Evolutionary conservation across 2,329 filamentous ascomycete species (phyloP).

Genomic region (Drechslera avenae): DNA sequence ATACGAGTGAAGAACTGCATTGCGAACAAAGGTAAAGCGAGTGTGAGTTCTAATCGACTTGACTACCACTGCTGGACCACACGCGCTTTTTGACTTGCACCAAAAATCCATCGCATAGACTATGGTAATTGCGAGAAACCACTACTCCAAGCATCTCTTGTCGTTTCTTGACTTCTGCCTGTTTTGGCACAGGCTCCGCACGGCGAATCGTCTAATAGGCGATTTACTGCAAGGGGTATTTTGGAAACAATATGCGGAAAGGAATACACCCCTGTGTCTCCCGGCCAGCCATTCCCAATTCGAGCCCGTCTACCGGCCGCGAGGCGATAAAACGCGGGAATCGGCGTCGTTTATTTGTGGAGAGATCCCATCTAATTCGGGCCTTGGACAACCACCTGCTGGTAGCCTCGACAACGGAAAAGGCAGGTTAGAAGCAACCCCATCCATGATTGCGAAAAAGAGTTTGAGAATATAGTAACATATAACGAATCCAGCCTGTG

Average conservation of each 20-base stretch:
- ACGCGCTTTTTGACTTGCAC: conserved; percentile 4
- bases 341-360: conserved; percentile 2
- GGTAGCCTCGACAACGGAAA: background rate
- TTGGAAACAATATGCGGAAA: background rate
- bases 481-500: no score
- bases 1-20: conserved; percentile 40
- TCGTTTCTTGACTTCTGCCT: conserved; percentile 14
- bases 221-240: background rate
- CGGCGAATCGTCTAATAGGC: background rate
- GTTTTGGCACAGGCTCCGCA: background rate
- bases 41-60: background rate
- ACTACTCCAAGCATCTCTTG: conserved; percentile 1
- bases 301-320: conserved; percentile 4
- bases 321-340: conserved; percentile 2
- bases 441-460: no score
- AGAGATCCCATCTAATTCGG: background rate
- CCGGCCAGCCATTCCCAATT: conserved; percentile 1
- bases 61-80: background rate
- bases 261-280: background rate
- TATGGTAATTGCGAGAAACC: background rate
- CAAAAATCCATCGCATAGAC: background rate
- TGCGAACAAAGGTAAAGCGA: background rate
- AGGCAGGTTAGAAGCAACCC: background rate
- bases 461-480: no score
- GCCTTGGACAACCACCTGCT: background rate